Base-by-base conservation (phyloP, 495 filamentous ascomycete genomes). In the Podospora anserina region DNA sequence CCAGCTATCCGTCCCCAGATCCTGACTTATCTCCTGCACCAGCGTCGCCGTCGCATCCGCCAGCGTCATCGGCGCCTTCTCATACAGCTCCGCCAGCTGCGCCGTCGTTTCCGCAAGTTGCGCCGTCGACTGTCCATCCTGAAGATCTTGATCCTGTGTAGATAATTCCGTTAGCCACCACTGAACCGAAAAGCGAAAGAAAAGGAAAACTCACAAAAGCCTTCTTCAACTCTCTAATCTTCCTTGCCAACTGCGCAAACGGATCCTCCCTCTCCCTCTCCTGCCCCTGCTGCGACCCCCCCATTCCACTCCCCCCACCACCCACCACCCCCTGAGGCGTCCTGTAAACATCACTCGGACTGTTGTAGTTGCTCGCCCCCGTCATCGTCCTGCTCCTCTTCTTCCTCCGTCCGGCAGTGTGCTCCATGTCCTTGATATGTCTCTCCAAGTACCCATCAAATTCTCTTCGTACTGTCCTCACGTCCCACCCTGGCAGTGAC, bases 401-500 rank as follows among this genome's bases (percentile, higher is more conserved):
- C 20, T 55, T 65, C 34, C 75, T 61, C 55, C 61, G 30, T 34
- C 63, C 61, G 0, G 70, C 66, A 28, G 71, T 68, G 6, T 55
- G 20, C 57, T 72, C 59, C 73, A 77, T 75, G 39, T 75, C 72
- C 3, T 59, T 28, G 13, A 72, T 54, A 61, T 75, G 68, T 9
- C 64, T 34, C 49, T 68, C 69, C n/a, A 75, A 4, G 53, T 70
- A 66, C 61, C 65, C 60, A 55, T 55, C 26, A 61, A 75, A 49
- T 54, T 70, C 69, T 53, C 32, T n/a, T 32, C 71, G 54, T 13
- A 74, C 72, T 55, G 18, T 39, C 18, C 32, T 61, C 60, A 69
- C n/a, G 49, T 77, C 73, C 71, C 73, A 75, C 34, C 75, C 73
- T 9, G 73, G 73, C 0, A 62, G 20, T 44, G 67, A 53, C n/a